Evolutionary conservation across 2,329 filamentous ascomycete species (phyloP), one percentile per base, ranked within the genome.

Genomic region (Fusarium fracticaudum): DNA sequence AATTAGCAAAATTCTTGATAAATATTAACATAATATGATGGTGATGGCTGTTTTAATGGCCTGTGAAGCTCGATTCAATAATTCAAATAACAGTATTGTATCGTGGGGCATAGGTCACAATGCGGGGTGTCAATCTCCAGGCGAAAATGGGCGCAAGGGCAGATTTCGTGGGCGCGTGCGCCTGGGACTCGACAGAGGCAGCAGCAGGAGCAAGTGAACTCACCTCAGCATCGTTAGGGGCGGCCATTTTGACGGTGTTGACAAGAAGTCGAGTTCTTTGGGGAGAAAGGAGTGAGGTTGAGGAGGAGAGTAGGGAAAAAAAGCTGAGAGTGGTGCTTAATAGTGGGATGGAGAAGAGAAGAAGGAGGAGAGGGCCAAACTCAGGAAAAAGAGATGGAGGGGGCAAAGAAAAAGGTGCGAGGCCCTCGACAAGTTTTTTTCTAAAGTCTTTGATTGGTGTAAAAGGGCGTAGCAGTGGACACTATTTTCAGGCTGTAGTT

Each of bases 191-290:
- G 59, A 60, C 18, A 51, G 47, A 53, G 48, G 43, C 35, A 71
- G 54, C 14, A 55, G 57, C 37, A 55, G 57, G 35, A 69, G 40
- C 40, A 64, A 57, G 24, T 55, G 41, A 74, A 83, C 87, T 86
- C 85, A 89, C 88, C 81, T 89, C 87, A 47, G 35, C 35, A 50
- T 68, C 65, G 64, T 68, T 68, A 31, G 65, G 65, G 75, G 89
- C 88, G 79, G 88, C 83, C 89, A 91, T 91, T 80, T 84, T 89
- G 87, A 86, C 82, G 82, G 82, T 83, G 83, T 85, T 80, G 78
- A 79, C 81, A 80, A 81, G 78, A 80, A 80, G 75, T 74, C 75
- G 77, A 79, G 71, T 72, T 81, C 76, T 75, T 77, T 71, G 73
- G 73, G 73, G 75, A 78, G 73, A 73, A 73, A 78, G 72, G 76